phyloP scores from a whole-genome alignment of 768 basidiomycete genomes.

The Lactarius indigo region DNA sequence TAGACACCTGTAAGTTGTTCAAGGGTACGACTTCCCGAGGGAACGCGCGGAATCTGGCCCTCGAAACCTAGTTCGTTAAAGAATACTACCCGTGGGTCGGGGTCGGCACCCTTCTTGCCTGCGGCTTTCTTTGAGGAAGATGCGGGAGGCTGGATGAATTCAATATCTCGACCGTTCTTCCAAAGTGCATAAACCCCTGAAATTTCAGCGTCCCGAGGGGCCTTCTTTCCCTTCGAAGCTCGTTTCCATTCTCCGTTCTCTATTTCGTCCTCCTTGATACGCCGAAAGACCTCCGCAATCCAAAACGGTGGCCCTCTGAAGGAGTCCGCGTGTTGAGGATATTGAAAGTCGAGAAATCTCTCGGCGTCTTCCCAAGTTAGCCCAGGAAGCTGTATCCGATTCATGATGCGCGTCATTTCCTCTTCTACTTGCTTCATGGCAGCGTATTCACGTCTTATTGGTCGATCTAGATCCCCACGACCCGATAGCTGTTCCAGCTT shows the following conservation, averaged over 20 bases:
- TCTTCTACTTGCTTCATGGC: constrained; percentile 45
- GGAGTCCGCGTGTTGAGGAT: constrained; percentile 47
- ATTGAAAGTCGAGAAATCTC: constrained; percentile 40
- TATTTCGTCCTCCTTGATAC: constrained; percentile 6
- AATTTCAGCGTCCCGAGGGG: neutral
- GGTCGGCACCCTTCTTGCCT: neutral
- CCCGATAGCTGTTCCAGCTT: constrained; percentile 47
- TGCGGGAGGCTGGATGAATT: constrained; percentile 15
- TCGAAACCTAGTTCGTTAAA: constrained; percentile 38
- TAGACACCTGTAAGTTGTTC: constrained; percentile 33
- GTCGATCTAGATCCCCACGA: constrained; percentile 39
- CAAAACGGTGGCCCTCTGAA: constrained; percentile 41
- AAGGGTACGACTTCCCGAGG: constrained; percentile 36
- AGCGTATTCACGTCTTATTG: constrained; percentile 34
- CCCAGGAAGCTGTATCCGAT: constrained; percentile 25
- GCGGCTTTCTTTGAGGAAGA: neutral
- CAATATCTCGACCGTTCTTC: constrained; percentile 20
- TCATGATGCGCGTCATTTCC: constrained; percentile 47
- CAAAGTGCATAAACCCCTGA: constrained; percentile 23
- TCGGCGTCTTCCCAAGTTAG: constrained; percentile 33
- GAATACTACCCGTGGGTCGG: constrained; percentile 29
- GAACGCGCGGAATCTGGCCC: constrained; percentile 37
- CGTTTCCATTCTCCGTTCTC: constrained; percentile 17
- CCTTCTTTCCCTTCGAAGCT: constrained; percentile 4
- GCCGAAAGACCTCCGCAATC: constrained; percentile 13